Evolutionary conservation across 2,329 filamentous ascomycete genomes (phyloP), one percentile per base, ranked within the genome.

Genomic region (Fusarium brachygibbosum): DNA sequence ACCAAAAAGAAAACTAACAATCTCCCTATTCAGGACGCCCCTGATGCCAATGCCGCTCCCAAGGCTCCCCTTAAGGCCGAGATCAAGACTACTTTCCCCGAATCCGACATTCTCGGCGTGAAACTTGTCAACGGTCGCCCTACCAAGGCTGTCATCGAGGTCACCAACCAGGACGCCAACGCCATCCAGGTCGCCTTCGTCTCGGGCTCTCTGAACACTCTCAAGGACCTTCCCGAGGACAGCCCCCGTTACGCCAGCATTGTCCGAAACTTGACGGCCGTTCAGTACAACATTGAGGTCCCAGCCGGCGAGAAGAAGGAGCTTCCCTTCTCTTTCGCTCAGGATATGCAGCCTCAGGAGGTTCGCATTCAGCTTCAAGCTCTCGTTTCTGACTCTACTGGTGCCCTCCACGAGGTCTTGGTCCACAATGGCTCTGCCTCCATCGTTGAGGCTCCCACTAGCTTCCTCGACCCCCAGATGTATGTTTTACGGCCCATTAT

Each of bases 381-480:
- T 54, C 86, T 98, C 55, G 79, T 98, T 72, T 86, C 86, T 76
- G 89, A 91, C 78, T 79, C 81, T 67, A 87, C 89, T 73, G 90
- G 90, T 73, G 83, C 85, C 61, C 82, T 94, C 77, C 94, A 91
- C 85, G 93, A 94, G 73, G 79, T 97, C 53, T 84, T 88, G 67
- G 92, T 92, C 60, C 94, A 92, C 85, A 93, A 95, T 79, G 91
- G 91, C 78, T 91, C 91, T 50, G 93, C 97, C 70, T 90, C 88
- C 79, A 88, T 99, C 69, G 94, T 98, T 51, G 95, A 98, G 82
- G 90, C 94, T 4, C 93, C 95, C 57, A 93, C 92, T 68, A 97
- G 91, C 86, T 89, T 98, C 81, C 91, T 98, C 69, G 95, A 98
- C 79, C 95, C 94, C 66, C 94, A 98, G 82, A 94, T 98, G 95